Percentiles rank a stretch among this genome's conserved stretches.
Conservation (phyloP, 1,139 yeast genomes). For the Lodderomyces elongisporus region DNA sequence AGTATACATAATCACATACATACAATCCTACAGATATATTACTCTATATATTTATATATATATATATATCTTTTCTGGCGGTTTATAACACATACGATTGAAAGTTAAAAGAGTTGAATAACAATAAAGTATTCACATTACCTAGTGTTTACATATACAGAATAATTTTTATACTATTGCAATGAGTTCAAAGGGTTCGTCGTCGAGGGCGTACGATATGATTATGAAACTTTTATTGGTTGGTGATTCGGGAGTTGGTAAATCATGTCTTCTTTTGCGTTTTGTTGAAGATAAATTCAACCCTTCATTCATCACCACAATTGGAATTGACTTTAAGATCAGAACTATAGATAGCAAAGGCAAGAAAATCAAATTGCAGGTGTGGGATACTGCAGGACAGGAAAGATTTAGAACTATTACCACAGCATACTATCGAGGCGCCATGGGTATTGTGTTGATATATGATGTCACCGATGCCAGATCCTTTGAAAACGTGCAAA, state of each 20-base stretch:
- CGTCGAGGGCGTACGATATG: constrained; percentile 84
- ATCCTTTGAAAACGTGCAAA: constrained; percentile 79
- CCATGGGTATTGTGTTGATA: constrained; percentile 94
- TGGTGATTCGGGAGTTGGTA: constrained; percentile 97
- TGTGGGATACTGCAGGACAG: constrained; percentile 99
- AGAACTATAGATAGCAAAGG: constrained; percentile 94
- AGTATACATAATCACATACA: too few species aligned
- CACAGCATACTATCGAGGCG: constrained; percentile 97
- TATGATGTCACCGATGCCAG: constrained; percentile 96
- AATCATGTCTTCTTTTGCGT: constrained; percentile 87
- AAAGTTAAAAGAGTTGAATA: too few species aligned
- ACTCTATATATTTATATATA: too few species aligned
- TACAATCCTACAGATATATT: too few species aligned
- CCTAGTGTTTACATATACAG: too few species aligned
- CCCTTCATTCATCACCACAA: constrained; percentile 93
- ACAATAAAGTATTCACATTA: too few species aligned
- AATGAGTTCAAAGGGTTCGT: constrained; percentile 38
- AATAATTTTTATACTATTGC: too few species aligned
- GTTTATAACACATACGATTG: too few species aligned
- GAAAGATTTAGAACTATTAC: constrained; percentile 97
- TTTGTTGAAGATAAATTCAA: constrained; percentile 97
- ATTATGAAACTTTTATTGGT: constrained; percentile 89
- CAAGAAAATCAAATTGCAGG: constrained; percentile 87
- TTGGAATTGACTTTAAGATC: constrained; percentile 96
- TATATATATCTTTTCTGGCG: too few species aligned